Percentiles rank a stretch among this genome's conserved stretches.
Evolutionary conservation across 805 yeast species (phyloP).

Genomic region (Saccharomycopsis fermentans): DNA sequence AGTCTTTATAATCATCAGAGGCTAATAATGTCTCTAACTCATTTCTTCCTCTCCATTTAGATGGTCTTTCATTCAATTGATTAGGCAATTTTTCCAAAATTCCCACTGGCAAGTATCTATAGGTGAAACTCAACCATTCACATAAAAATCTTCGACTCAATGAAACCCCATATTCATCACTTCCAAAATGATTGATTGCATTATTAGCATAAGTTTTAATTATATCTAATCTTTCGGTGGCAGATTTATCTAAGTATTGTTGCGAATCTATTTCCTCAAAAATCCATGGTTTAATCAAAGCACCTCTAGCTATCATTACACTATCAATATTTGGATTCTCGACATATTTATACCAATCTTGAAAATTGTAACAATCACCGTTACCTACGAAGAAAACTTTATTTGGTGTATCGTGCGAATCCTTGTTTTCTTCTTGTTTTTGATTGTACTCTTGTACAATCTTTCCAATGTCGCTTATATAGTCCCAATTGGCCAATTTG

Average conservation of each 20-base stretch:
- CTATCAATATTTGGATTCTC: conserved; percentile 65
- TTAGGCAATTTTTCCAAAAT: conserved; percentile 84
- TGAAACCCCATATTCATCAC: conserved; percentile 89
- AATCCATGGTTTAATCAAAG: conserved; percentile 96
- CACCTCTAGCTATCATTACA: conserved; percentile 97
- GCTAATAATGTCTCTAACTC: conserved; percentile 88
- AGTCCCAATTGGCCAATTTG: conserved; percentile 86
- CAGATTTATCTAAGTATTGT: conserved; percentile 82
- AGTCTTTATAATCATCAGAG: conserved; percentile 75
- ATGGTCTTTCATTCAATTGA: conserved; percentile 86
- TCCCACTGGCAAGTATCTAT: conserved; percentile 91
- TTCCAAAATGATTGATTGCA: conserved; percentile 96
- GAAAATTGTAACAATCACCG: conserved; percentile 81
- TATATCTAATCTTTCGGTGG: conserved; percentile 79
- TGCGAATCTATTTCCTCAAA: conserved; percentile 88
- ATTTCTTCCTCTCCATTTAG: conserved; percentile 84
- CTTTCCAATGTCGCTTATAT: conserved; percentile 64
- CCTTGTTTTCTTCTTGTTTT: conserved; percentile 50
- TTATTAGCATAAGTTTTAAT: conserved; percentile 58
- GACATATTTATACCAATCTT: conserved; percentile 77
- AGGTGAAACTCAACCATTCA: conserved; percentile 89
- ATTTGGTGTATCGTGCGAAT: conserved; percentile 43
- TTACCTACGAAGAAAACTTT: conserved; percentile 79
- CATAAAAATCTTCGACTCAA: conserved; percentile 84
- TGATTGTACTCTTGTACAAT: conserved; percentile 50